Evolutionary conservation across 106 monocot species (phyloP).

Genomic region (Dendrobium huoshanense): DNA sequence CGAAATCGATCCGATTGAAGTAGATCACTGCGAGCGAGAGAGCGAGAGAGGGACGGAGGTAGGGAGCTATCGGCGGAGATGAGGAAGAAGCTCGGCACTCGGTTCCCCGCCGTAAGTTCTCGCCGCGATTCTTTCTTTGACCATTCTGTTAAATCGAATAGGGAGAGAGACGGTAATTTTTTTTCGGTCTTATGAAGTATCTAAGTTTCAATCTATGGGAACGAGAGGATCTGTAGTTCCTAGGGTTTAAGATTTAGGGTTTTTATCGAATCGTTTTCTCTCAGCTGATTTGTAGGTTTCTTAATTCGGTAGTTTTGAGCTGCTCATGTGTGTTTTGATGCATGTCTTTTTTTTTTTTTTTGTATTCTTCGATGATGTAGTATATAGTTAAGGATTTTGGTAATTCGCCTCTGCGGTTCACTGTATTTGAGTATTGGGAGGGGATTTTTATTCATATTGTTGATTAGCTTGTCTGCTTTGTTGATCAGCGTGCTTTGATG

Average conservation of each 20-base stretch:
- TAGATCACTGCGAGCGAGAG: background rate
- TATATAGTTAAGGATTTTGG: background rate
- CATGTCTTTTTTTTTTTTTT: background rate
- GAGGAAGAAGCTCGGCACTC: conserved; percentile 99
- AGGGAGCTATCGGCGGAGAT: conserved; percentile 22
- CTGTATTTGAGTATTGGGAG: background rate
- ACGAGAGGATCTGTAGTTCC: background rate
- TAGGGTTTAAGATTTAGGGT: conserved; percentile 2
- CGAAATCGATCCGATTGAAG: background rate
- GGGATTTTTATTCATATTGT: background rate
- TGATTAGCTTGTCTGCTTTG: background rate
- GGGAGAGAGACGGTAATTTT: background rate
- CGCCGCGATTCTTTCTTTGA: background rate
- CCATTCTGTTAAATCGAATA: background rate
- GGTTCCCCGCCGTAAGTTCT: conserved; percentile 85
- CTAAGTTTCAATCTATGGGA: background rate
- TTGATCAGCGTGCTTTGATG: background rate
- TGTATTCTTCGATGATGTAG: background rate
- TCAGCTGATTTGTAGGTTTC: background rate
- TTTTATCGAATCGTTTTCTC: background rate
- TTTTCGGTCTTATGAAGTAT: background rate
- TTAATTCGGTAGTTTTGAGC: background rate
- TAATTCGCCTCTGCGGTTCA: background rate
- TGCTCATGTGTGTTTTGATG: background rate
- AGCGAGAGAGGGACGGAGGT: background rate